phyloP scores from a whole-genome alignment of 140 eudicot species.

The Oenanthe javanica region DNA sequence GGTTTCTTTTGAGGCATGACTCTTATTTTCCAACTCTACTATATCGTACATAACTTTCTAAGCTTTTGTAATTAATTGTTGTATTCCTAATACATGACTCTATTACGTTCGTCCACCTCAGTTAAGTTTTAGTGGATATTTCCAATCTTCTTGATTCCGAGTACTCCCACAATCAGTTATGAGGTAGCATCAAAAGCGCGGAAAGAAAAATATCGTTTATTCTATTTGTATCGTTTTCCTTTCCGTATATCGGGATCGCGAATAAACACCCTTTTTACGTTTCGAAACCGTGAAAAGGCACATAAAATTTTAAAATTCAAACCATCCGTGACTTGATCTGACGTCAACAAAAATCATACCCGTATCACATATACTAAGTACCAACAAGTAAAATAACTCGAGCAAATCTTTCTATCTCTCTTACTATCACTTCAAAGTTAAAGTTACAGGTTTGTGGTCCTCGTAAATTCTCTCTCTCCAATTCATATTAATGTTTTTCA shows the following conservation, averaged over 20 bases:
- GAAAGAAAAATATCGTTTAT: too few species aligned
- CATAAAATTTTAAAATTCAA: too few species aligned
- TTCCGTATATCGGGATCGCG: too few species aligned
- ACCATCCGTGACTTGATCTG: too few species aligned
- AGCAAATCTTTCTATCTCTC: not conserved
- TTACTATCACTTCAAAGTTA: not conserved
- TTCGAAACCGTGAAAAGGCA: too few species aligned
- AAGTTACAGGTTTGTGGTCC: not conserved
- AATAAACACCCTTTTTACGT: too few species aligned
- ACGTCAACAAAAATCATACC: too few species aligned
- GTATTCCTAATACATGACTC: slow-evolving; percentile 39
- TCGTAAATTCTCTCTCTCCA: not conserved
- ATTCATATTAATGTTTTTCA: not conserved
- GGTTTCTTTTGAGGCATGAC: not conserved
- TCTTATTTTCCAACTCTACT: not conserved
- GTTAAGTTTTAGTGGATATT: slow-evolving; percentile 26
- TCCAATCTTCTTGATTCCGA: slow-evolving; percentile 18
- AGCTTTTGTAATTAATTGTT: slow-evolving; percentile 14
- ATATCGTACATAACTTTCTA: not conserved
- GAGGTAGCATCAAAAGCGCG: slow-evolving; percentile 16
- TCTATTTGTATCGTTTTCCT: too few species aligned
- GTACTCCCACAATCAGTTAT: slow-evolving; percentile 8
- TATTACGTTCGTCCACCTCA: slow-evolving; percentile 26
- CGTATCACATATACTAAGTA: too few species aligned
- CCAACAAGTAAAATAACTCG: not conserved